Conservation (phyloP, 495 filamentous ascomycete species). For the Extremus antarcticus region DNA sequence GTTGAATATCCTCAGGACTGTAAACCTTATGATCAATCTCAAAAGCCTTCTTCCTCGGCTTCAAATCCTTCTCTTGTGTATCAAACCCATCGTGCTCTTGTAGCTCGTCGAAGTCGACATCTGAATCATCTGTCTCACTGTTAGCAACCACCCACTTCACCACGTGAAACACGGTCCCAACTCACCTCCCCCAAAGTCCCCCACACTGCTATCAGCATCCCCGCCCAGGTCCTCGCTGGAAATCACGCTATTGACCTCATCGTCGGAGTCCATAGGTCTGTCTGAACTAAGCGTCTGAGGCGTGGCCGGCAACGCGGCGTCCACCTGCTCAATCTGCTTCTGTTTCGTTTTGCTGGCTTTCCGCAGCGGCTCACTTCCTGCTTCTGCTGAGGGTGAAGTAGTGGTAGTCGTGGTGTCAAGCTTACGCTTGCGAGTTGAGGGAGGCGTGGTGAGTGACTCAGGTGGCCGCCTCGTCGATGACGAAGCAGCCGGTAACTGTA, state of each 20-base stretch:
- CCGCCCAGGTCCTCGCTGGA: constrained; percentile 61
- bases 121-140: constrained; percentile 12
- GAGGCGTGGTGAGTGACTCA: constrained; percentile 48
- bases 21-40: constrained; percentile 78
- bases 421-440: constrained; percentile 76
- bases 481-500: constrained; percentile 22
- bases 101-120: constrained; percentile 61
- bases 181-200: constrained; percentile 65
- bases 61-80: constrained; percentile 63
- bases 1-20: constrained; percentile 66
- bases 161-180: constrained; percentile 4
- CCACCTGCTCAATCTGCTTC: constrained; percentile 31
- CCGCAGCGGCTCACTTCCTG: constrained; percentile 31
- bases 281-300: constrained; percentile 48
- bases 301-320: constrained; percentile 39
- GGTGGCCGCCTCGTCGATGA: constrained; percentile 25
- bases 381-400: constrained; percentile 38
- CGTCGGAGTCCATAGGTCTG: constrained; percentile 84
- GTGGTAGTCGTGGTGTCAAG: constrained; percentile 69
- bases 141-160: neutral
- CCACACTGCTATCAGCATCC: constrained; percentile 57
- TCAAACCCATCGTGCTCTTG: constrained; percentile 60
- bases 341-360: constrained; percentile 35
- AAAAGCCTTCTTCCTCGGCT: constrained; percentile 60
- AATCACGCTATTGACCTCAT: constrained; percentile 81